phyloP scores from a whole-genome alignment of 1,284 basidiomycete genomes.

The Rhodotorula sp. region DNA sequence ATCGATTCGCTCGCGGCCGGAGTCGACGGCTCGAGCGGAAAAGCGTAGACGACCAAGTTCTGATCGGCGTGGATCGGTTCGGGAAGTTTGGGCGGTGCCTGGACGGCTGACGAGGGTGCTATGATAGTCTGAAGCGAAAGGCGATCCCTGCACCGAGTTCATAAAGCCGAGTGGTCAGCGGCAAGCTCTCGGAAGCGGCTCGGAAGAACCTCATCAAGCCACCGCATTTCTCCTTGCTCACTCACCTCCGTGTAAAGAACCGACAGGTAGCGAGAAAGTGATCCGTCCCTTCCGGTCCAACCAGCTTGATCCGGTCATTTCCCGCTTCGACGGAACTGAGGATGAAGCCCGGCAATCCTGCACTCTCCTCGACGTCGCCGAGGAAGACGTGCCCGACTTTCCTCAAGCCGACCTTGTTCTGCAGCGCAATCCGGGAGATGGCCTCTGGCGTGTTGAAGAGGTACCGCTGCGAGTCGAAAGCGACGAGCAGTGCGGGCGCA shows the following conservation, averaged over 20 bases:
- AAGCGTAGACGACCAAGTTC: slow-evolving; percentile 33
- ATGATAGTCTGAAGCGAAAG: slow-evolving; percentile 31
- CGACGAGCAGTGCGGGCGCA: slow-evolving; percentile 36
- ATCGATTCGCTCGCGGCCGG: not conserved
- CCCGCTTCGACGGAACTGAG: slow-evolving; percentile 40
- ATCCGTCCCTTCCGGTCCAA: slow-evolving; percentile 38
- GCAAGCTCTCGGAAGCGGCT: not conserved
- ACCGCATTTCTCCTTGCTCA: not conserved
- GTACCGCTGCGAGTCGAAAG: slow-evolving; percentile 39
- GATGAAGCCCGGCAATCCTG: slow-evolving; percentile 39
- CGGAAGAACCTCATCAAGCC: not conserved
- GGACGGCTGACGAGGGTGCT: not conserved
- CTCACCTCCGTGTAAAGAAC: slow-evolving; percentile 37
- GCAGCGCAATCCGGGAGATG: slow-evolving; percentile 36
- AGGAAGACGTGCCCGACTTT: slow-evolving; percentile 41
- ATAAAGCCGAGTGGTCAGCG: not conserved
- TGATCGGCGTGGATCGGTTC: slow-evolving; percentile 21
- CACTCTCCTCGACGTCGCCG: slow-evolving; percentile 26
- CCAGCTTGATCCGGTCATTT: slow-evolving; percentile 29
- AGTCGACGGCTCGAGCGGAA: slow-evolving; percentile 4
- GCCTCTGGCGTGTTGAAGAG: slow-evolving; percentile 42
- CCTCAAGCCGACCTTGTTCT: slow-evolving; percentile 34
- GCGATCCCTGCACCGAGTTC: slow-evolving; percentile 22
- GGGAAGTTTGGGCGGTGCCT: not conserved
- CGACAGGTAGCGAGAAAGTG: slow-evolving; percentile 39